Evolutionary conservation across 116 monocot species (phyloP), one percentile per base, ranked within the genome.

Genomic region (Papilionanthe hybrid): DNA sequence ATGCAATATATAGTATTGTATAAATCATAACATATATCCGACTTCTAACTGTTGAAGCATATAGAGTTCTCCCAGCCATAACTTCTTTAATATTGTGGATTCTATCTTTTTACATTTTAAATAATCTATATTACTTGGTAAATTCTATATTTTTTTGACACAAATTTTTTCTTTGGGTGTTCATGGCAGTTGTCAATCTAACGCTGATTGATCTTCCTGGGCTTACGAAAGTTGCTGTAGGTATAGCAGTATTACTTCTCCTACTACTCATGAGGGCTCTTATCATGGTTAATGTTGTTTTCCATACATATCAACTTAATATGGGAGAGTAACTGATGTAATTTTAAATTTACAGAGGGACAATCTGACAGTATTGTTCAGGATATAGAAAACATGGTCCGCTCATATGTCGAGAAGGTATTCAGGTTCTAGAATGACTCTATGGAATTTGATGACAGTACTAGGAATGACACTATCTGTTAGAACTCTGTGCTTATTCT

Each of bases 351-450:
- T 79, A 56, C 78, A 97, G 97, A 94, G 83, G 97, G 94, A 68
- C 97, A 97, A 60, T 88, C 94, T 37, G 97, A 97, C 8, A 87
- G 87, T 79, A 94, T 97, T 86, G 97, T 97, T 47, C 84, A 91
- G 83, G 97, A 97, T 85, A 97, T 97, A 80, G 94, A 97, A 50
- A 94, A 97, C 83, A 97, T 97, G 97, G 97, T 97, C 20, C 94
- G 90, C 17, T 91, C 91, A 49, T 97, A 94, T 86, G 90, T 97
- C 84, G 92, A 91, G 66, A 97, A 97, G 97, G 97, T 97, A 85
- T 32, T 69, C 18, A 18, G 17, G 37, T 37, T 41, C 17, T 17
- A 69, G 3, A 29, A 69, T 69, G 69, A 69, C 15, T 65, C 65
- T 1, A 25, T 65, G 27, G 25, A 65, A 65, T 9, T 37, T 69